Percentiles rank a stretch among this genome's conserved stretches.
phyloP scores from a whole-genome alignment of 192 early-diverging fungal genomes.

The Podila clonocystis region DNA sequence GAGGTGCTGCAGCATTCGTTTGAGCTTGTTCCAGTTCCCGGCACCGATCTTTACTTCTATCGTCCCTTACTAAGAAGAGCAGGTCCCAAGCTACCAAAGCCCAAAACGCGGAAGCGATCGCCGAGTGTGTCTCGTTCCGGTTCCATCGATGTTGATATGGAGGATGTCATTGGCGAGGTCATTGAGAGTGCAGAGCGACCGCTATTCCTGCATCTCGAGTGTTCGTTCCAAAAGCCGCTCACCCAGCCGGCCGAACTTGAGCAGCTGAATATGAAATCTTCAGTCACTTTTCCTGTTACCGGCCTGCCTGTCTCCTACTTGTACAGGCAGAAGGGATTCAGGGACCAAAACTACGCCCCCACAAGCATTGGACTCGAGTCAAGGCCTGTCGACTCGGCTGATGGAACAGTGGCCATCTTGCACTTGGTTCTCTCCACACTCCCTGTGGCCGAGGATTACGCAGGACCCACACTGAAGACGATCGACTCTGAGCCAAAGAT shows the following conservation, averaged over 20 bases:
- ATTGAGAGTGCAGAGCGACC: slow-evolving; percentile 74
- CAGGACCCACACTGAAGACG: slow-evolving; percentile 43
- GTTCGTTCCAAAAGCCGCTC: slow-evolving; percentile 66
- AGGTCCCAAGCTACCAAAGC: slow-evolving; percentile 31
- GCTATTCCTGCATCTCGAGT: slow-evolving; percentile 75
- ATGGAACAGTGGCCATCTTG: slow-evolving; percentile 75
- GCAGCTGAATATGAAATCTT: slow-evolving; percentile 27
- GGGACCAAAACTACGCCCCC: slow-evolving; percentile 65
- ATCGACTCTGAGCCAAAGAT: slow-evolving; percentile 44
- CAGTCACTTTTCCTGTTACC: slow-evolving; percentile 59
- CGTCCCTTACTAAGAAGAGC: slow-evolving; percentile 57
- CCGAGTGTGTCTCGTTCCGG: slow-evolving; percentile 44
- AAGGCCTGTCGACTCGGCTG: slow-evolving; percentile 71
- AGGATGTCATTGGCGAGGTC: slow-evolving; percentile 53
- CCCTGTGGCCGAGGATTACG: slow-evolving; percentile 55
- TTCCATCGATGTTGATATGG: slow-evolving; percentile 47
- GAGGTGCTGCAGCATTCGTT: slow-evolving; percentile 70
- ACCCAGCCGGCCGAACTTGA: slow-evolving; percentile 48
- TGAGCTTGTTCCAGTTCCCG: slow-evolving; percentile 57
- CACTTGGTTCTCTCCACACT: slow-evolving; percentile 74
- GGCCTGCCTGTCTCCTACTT: slow-evolving; percentile 74
- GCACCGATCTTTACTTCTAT: slow-evolving; percentile 68
- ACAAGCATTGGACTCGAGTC: slow-evolving; percentile 65
- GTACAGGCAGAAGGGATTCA: slow-evolving; percentile 41
- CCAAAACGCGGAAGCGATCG: slow-evolving; percentile 47